Base-by-base conservation (phyloP, 2,329 filamentous ascomycete genomes). In the Stachybotrys elegans region DNA sequence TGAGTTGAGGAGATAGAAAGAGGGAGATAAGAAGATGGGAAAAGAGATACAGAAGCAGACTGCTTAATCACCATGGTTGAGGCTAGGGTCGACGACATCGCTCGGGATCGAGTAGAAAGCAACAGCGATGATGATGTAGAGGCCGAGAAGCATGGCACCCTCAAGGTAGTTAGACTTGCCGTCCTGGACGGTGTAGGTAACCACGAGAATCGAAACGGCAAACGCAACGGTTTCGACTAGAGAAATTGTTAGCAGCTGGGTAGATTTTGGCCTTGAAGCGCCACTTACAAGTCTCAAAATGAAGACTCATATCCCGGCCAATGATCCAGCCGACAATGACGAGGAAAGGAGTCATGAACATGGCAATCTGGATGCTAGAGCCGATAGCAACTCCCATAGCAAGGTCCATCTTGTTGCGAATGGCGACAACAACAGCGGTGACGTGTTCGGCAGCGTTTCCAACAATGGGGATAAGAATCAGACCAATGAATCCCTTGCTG, bases 241-340 rank as follows among this genome's bases (percentile, higher is more conserved):
- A n/a, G n/a, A n/a, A n/a, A n/a, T n/a, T n/a, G n/a, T n/a, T n/a
- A n/a, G n/a, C n/a, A n/a, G n/a, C n/a, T n/a, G n/a, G n/a, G n/a
- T n/a, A n/a, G n/a, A n/a, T n/a, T n/a, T n/a, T n/a, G n/a, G n/a
- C n/a, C n/a, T n/a, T n/a, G n/a, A n/a, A n/a, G n/a, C n/a, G n/a
- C 85, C 13, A 95, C 83, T 67, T 95, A 88, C 71, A 96, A 96
- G 83, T 83, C 58, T 94, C 88, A 60, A 95, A 93, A 61, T 84
- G 84, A 5, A 95, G 76, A 17, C 83, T 88, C 88, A 92, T 92
- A 2, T 84, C 81, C 49, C 78, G 63, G 29, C 69, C 77, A 75
- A 90, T 81, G 50, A 81, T 82, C 87, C 87, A 92, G 43, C 86
- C 86, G 27, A 91, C 79, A 29, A 91, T 76, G 45, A 90, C 84